Base-by-base conservation (phyloP, 176 grass and related monocot species). In the Cenchrus purpureus region DNA sequence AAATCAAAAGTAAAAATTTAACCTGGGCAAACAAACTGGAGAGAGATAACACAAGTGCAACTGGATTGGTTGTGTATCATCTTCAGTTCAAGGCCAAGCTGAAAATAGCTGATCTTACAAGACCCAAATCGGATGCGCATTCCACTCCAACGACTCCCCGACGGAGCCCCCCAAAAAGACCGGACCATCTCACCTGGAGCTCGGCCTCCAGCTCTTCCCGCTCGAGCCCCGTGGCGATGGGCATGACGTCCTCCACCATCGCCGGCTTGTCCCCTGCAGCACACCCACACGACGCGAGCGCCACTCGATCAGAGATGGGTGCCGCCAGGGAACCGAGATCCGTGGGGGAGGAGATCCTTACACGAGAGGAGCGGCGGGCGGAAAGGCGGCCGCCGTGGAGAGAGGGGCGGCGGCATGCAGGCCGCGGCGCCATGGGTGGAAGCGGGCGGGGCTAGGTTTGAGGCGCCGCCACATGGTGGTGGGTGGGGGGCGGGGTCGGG, bases 171-270 rank as follows among this genome's bases (percentile, higher is more conserved):
- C 0, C 16, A 43, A 45, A 59, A 70, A 3, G 11, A 34, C 79
- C 61, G 40, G 49, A 29, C 20, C 19, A 34, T 57, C 61, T 79
- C 86, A 92, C 92, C 88, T 92, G 42, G 66, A 97, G 86, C 74
- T 92, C 88, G 48, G 83, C 92, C 73, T 87, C 86, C 65, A 97
- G 68, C 84, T 97, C 95, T 90, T 97, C 95, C 50, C 88, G 77
- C 86, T 97, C 95, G 10, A 85, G 86, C 57, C 95, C 92, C 29
- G 95, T 97, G 51, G 92, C 95, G 70, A 97, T 92, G 77, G 95
- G 95, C 86, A 94, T 78, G 74, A 94, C 90, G 13, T 94, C 92
- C 86, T 94, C 95, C 88, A 94, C 83, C 78, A 17, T 83, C 83
- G 86, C 76, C 19, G 92, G 90, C 55, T 88, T 88, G 79, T 89